Conservation (phyloP, 805 yeast genomes). For the Metschnikowia vanudenii region DNA sequence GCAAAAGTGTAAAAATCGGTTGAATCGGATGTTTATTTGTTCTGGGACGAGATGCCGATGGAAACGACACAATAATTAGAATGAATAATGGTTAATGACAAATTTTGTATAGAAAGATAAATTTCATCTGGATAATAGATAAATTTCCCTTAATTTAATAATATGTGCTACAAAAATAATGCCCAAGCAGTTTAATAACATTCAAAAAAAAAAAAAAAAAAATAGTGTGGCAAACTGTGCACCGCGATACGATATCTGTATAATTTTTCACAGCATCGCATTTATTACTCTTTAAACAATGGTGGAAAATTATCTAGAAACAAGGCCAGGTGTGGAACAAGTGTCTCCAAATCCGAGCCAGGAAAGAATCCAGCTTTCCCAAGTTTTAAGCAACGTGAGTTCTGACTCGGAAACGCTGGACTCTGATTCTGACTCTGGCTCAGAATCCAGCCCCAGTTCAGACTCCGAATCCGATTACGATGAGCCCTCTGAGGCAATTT, state of each 20-base stretch:
- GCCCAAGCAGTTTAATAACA: too few species aligned
- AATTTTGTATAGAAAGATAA: background rate
- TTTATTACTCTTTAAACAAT: slow-evolving; percentile 1
- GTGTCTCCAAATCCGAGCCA: background rate
- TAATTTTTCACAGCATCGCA: background rate
- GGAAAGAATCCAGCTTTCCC: background rate
- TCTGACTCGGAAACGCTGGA: slow-evolving; percentile 3
- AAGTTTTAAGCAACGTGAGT: too few species aligned
- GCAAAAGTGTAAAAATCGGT: slow-evolving; percentile 20
- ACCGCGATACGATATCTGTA: slow-evolving; percentile 2
- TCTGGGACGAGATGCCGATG: background rate
- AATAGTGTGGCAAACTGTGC: slow-evolving; percentile 7
- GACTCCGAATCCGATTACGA: slow-evolving; percentile 17
- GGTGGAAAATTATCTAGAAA: slow-evolving; percentile 1
- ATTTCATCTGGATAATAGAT: background rate
- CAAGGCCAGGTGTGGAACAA: background rate
- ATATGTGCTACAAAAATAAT: background rate
- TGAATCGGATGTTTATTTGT: slow-evolving; percentile 1
- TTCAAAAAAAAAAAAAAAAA: background rate
- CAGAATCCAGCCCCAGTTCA: slow-evolving; percentile 2
- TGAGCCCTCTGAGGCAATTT: slow-evolving; percentile 26
- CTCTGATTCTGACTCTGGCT: slow-evolving; percentile 2
- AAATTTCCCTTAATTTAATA: background rate
- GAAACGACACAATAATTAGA: background rate
- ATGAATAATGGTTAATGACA: background rate